Evolutionary conservation across 495 filamentous ascomycete genomes (phyloP).

Genomic region (Neurospora africana): DNA sequence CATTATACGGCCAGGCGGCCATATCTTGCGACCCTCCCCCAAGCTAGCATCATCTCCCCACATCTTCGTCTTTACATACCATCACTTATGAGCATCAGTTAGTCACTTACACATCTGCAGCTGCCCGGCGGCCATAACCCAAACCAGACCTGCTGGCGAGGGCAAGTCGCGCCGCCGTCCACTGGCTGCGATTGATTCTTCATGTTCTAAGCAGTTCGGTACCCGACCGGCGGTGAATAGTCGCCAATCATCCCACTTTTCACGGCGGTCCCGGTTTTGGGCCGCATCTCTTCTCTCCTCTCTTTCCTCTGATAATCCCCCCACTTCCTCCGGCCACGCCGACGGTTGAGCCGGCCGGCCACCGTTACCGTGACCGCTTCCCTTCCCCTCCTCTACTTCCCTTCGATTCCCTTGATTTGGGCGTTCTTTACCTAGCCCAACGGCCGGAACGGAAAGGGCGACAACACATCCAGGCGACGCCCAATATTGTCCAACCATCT

Average conservation of each 20-base stretch:
- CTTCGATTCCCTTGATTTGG: not conserved
- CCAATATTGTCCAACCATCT: not conserved
- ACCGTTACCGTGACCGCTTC: not conserved
- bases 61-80: not conserved
- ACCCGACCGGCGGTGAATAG: not conserved
- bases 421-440: not conserved
- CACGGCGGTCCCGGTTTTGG: not conserved
- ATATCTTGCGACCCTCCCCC: not conserved
- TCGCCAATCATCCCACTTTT: not conserved
- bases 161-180: not conserved
- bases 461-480: not conserved
- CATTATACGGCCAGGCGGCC: not conserved
- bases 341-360: not conserved
- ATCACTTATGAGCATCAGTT: not conserved
- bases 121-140: not conserved
- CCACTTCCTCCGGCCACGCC: constrained; percentile 2
- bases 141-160: not conserved
- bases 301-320: not conserved
- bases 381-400: not conserved
- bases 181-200: not conserved
- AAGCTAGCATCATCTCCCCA: not conserved
- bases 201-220: not conserved
- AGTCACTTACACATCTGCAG: not conserved
- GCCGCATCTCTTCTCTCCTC: not conserved
- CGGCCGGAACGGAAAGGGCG: not conserved